phyloP scores from a whole-genome alignment of 164 flowering plant species.

The Warburgia ugandensis region DNA sequence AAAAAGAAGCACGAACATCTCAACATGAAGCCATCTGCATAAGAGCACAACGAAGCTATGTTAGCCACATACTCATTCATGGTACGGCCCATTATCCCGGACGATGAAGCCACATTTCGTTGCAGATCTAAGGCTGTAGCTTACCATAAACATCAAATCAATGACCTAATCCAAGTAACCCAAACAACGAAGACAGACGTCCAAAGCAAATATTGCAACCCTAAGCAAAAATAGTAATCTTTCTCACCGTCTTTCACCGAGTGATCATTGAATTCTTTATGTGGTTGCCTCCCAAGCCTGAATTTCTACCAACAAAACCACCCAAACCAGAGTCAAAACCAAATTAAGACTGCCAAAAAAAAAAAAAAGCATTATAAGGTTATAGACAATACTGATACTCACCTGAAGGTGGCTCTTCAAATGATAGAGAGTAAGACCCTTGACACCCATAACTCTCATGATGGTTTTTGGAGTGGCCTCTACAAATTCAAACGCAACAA shows the following conservation, averaged over 20 bases:
- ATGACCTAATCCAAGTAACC: too few species aligned
- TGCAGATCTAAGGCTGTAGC: constrained; percentile 73
- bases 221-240: constrained; percentile 8
- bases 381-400: too few species aligned
- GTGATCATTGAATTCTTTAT: constrained; percentile 92
- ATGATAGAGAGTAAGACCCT: constrained; percentile 97
- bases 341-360: too few species aligned
- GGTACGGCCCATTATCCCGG: constrained; percentile 60
- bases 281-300: constrained; percentile 99
- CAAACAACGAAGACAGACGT: too few species aligned
- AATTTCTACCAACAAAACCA: constrained; percentile 54
- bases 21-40: too few species aligned
- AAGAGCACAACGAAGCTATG: too few species aligned
- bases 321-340: constrained; percentile 3
- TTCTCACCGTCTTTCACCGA: constrained; percentile 79
- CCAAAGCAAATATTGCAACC: neutral
- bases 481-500: constrained; percentile 22
- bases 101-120: constrained; percentile 64
- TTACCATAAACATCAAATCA: too few species aligned
- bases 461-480: constrained; percentile 98
- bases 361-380: too few species aligned
- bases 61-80: constrained; percentile 70
- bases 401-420: constrained; percentile 99
- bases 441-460: constrained; percentile 99
- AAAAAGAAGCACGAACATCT: neutral